Conservation (phyloP, 805 yeast species). For the Starmerella apicola region DNA sequence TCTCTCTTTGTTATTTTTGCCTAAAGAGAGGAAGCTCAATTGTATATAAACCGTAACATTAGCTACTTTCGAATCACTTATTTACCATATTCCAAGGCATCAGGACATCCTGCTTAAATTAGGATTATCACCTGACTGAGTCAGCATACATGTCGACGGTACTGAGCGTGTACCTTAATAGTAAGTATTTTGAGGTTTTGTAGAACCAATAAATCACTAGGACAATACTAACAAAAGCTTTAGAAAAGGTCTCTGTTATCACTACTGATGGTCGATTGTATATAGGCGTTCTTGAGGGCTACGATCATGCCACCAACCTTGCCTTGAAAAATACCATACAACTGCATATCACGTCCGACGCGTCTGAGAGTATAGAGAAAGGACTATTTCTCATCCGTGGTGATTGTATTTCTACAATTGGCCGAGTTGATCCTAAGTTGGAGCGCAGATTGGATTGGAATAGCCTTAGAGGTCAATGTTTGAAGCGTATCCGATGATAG, state of each 20-base stretch:
- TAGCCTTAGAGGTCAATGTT: slow-evolving; percentile 20
- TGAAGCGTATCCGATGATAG: slow-evolving; percentile 11
- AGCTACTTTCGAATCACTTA: too few relatives aligned
- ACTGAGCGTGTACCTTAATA: slow-evolving; percentile 20
- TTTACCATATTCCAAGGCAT: neutral
- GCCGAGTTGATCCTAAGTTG: slow-evolving; percentile 24
- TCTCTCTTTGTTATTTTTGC: too few relatives aligned
- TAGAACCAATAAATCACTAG: too few relatives aligned
- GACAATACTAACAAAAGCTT: slow-evolving; percentile 13
- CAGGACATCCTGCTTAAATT: slow-evolving; percentile 21
- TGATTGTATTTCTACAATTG: slow-evolving; percentile 27
- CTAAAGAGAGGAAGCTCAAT: too few relatives aligned
- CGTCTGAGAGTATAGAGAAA: slow-evolving; percentile 21
- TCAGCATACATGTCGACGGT: slow-evolving; percentile 7
- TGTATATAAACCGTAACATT: too few relatives aligned
- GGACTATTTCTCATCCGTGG: slow-evolving; percentile 30
- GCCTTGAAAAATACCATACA: slow-evolving; percentile 24
- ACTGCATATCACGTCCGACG: slow-evolving; percentile 17
- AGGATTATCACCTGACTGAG: slow-evolving; percentile 35
- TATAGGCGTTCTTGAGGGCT: slow-evolving; percentile 28
- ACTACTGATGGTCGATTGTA: slow-evolving; percentile 28
- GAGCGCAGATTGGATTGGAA: slow-evolving; percentile 29
- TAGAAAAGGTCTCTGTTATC: slow-evolving; percentile 23
- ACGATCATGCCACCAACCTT: slow-evolving; percentile 29
- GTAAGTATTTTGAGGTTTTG: slow-evolving; percentile 17